A percentile compares a stretch with the other conserved stretches of the same genome.
phyloP scores from a whole-genome alignment of 371 early-diverging fungal genomes.

The Circinella minor region DNA sequence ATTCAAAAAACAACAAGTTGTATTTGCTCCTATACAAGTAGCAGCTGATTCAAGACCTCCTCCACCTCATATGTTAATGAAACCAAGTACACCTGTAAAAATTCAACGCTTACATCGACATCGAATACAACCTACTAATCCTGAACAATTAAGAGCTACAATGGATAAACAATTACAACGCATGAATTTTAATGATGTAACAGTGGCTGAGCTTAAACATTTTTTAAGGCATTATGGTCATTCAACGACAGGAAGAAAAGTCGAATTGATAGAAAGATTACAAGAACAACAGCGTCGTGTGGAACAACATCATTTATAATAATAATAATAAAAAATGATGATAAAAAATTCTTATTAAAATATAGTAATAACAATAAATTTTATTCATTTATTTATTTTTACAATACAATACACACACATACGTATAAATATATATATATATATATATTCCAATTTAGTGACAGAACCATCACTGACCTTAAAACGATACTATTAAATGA shows the following conservation, averaged over 20 bases:
- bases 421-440: too few species aligned
- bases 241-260: slow-evolving; percentile 61
- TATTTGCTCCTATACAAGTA: slow-evolving; percentile 16
- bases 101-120: slow-evolving; percentile 18
- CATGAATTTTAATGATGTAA: slow-evolving; percentile 69
- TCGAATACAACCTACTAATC: slow-evolving; percentile 1
- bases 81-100: slow-evolving; percentile 14
- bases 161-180: slow-evolving; percentile 60
- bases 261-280: slow-evolving; percentile 36
- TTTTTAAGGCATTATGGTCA: slow-evolving; percentile 51
- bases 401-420: too few species aligned
- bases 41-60: slow-evolving; percentile 11
- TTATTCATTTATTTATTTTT: too few species aligned
- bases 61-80: not conserved
- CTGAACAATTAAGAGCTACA: slow-evolving; percentile 27
- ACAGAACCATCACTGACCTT: too few species aligned
- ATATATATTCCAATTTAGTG: too few species aligned
- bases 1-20: not conserved
- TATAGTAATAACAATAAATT: too few species aligned
- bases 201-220: slow-evolving; percentile 73
- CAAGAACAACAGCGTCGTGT: slow-evolving; percentile 47
- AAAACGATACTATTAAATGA: too few species aligned
- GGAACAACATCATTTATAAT: too few species aligned
- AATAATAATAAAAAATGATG: too few species aligned
- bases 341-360: too few species aligned